Conservation (phyloP, 176 grass and related monocot species). For the Bromus sterilis region DNA sequence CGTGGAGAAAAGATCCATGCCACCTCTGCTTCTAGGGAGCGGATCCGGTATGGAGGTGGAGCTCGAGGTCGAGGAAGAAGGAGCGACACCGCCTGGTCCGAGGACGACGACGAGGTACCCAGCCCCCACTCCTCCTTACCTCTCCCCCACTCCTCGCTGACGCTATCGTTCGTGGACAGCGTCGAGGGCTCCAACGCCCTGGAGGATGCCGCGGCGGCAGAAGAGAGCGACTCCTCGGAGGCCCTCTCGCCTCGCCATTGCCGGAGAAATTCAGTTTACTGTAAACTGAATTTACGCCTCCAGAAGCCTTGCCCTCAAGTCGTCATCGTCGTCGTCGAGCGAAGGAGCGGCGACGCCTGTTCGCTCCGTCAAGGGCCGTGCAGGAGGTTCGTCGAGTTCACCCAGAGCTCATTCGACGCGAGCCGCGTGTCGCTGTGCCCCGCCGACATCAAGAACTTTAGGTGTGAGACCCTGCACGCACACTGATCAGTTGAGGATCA, state of each 20-base stretch:
- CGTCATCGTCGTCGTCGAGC: constrained; percentile 11
- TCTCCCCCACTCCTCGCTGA: neutral
- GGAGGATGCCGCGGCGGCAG: constrained; percentile 10
- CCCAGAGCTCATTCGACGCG: constrained; percentile 43
- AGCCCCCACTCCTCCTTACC: neutral
- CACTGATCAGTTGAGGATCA: too few species aligned
- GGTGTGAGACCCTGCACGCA: constrained; percentile 18
- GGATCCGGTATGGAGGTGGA: too few species aligned
- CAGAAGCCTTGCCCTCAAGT: constrained; percentile 35
- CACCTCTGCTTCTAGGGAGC: too few species aligned
- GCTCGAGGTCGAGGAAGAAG: too few species aligned
- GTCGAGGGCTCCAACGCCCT: constrained; percentile 2
- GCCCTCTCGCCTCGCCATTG: too few species aligned
- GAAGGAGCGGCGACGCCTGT: neutral
- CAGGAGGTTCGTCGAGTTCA: constrained; percentile 41
- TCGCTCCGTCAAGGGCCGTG: constrained; percentile 26
- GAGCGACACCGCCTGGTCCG: constrained; percentile 31
- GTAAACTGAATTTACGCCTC: too few species aligned
- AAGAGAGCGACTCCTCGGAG: constrained; percentile 87
- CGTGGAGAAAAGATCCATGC: too few species aligned
- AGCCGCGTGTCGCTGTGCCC: constrained; percentile 41
- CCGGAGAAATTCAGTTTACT: too few species aligned
- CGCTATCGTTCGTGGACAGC: constrained; percentile 36
- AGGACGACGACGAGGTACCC: constrained; percentile 17
- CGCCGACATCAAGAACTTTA: constrained; percentile 61